Percentiles rank a stretch among this genome's conserved stretches.
phyloP scores from a whole-genome alignment of 2,329 filamentous ascomycete species.

The Thermothelomyces thermophilus region DNA sequence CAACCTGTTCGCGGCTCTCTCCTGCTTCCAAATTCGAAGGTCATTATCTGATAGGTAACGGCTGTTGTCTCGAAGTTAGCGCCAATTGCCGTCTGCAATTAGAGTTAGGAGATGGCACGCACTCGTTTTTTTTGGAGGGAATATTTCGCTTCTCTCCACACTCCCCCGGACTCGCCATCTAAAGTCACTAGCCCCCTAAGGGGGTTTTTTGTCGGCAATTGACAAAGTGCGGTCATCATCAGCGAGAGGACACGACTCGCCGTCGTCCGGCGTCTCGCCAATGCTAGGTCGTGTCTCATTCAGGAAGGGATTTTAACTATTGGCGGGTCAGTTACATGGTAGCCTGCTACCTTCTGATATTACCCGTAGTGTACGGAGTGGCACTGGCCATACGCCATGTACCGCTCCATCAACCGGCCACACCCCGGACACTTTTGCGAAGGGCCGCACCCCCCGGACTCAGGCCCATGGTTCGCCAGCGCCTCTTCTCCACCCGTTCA shows the following conservation, averaged over 20 bases:
- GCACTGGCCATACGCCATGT: not conserved
- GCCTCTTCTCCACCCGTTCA: constrained; percentile 3
- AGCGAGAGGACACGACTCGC: not conserved
- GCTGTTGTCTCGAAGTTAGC: constrained; percentile 2
- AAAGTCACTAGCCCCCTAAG: not conserved
- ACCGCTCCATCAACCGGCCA: constrained; percentile 12
- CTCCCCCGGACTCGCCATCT: not conserved
- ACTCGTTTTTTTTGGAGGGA: not conserved
- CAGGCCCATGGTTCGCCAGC: not conserved
- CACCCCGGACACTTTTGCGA: not conserved
- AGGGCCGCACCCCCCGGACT: not conserved
- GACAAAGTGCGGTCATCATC: not conserved
- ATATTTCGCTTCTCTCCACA: constrained; percentile 9
- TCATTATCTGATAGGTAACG: not conserved
- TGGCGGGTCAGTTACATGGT: not conserved
- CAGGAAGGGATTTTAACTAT: constrained; percentile 7
- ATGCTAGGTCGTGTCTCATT: constrained; percentile 5
- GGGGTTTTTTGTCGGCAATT: not conserved
- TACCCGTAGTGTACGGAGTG: not conserved
- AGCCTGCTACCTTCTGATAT: constrained; percentile 11
- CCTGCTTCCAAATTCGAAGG: not conserved
- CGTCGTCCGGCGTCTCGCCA: not conserved
- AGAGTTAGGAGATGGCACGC: constrained; percentile 9
- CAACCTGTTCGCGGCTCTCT: too few species aligned
- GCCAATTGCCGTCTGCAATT: not conserved